Percentiles rank a stretch among this genome's conserved stretches.
Evolutionary conservation across 345 rosid genomes (phyloP).

Genomic region (Hevea brasiliensis): DNA sequence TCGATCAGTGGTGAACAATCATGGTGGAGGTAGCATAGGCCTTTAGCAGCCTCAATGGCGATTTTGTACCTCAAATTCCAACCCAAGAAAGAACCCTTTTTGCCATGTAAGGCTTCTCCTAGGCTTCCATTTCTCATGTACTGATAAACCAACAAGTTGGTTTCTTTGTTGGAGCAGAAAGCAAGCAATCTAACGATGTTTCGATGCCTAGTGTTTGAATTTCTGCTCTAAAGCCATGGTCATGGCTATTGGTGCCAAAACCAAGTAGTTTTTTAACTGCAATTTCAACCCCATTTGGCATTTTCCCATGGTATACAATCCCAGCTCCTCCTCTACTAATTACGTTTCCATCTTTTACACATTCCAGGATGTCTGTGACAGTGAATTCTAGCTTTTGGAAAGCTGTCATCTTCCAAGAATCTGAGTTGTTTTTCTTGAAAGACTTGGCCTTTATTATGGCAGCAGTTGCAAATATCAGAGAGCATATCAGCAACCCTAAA

Average conservation of each 20-base stretch:
- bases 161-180: slow-evolving; percentile 78
- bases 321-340: slow-evolving; percentile 96
- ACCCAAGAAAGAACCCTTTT: slow-evolving; percentile 60
- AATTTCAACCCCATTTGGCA: slow-evolving; percentile 84
- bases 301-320: slow-evolving; percentile 72
- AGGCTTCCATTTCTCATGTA: slow-evolving; percentile 94
- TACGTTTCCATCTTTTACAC: slow-evolving; percentile 80
- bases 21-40: slow-evolving; percentile 89
- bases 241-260: slow-evolving; percentile 65
- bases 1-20: slow-evolving; percentile 87
- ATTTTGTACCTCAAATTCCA: slow-evolving; percentile 82
- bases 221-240: slow-evolving; percentile 84
- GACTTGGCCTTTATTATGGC: slow-evolving; percentile 60
- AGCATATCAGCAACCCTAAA: slow-evolving; percentile 67
- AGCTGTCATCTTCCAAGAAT: slow-evolving; percentile 77
- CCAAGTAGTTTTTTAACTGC: slow-evolving; percentile 77
- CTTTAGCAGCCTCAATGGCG: slow-evolving; percentile 90
- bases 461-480: slow-evolving; percentile 56
- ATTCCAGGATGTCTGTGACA: slow-evolving; percentile 73
- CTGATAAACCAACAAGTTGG: slow-evolving; percentile 83
- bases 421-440: slow-evolving; percentile 37
- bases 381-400: slow-evolving; percentile 79
- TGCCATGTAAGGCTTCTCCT: slow-evolving; percentile 85
- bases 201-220: slow-evolving; percentile 84
- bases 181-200: slow-evolving; percentile 86